These are phyloP conservation scores for Rhododendron simsii DNA, from an alignment of 148 eudicot species.

Conservation along the genomic window DNA sequence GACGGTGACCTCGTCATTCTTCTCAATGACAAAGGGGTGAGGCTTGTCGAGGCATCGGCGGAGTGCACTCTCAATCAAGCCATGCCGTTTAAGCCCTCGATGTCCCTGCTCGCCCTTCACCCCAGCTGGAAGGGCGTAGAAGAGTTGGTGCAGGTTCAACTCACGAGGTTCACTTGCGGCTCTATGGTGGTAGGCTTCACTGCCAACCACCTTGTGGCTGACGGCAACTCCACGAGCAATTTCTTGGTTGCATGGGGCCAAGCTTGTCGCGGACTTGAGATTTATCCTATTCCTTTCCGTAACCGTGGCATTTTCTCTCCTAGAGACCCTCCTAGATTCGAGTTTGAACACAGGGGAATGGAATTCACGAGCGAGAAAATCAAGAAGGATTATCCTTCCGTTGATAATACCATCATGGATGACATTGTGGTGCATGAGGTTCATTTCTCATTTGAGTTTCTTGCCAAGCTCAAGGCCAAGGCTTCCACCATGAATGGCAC, in stretches of 20 bases:
- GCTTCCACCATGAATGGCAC: conserved; percentile 23
- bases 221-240: conserved; percentile 34
- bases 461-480: conserved; percentile 30
- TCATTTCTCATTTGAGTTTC: conserved; percentile 29
- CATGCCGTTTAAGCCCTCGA: conserved; percentile 25
- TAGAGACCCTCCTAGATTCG: conserved; percentile 25
- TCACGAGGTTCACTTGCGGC: conserved; percentile 44
- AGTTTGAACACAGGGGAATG: conserved; percentile 28
- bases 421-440: conserved; percentile 27
- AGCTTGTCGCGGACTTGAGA: conserved; percentile 27
- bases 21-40: conserved; percentile 32
- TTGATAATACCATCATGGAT: background rate
- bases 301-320: conserved; percentile 26
- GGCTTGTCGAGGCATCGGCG: conserved; percentile 34
- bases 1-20: conserved; percentile 16
- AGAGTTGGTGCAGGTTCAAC: conserved; percentile 36
- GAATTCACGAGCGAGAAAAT: conserved; percentile 19
- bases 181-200: conserved; percentile 43
- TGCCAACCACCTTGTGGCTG: conserved; percentile 29
- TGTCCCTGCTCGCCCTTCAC: conserved; percentile 22
- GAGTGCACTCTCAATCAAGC: conserved; percentile 19
- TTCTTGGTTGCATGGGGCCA: conserved; percentile 46
- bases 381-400: conserved; percentile 3
- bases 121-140: conserved; percentile 22
- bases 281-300: conserved; percentile 20